phyloP scores from a whole-genome alignment of 306 rosid species.

The Rosa rugosa region DNA sequence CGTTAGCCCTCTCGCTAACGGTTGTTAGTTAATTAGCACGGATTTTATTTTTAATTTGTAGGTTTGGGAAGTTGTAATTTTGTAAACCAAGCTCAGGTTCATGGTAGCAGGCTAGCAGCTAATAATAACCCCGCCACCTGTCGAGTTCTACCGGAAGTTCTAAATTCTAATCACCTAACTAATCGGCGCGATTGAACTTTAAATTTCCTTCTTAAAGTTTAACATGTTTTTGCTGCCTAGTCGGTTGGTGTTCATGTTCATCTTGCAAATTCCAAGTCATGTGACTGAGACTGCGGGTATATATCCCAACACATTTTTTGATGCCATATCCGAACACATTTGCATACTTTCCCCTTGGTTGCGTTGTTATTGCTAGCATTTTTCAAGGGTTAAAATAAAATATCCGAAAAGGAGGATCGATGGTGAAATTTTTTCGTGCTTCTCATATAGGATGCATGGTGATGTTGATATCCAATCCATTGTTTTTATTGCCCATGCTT shows the following conservation, averaged over 20 bases:
- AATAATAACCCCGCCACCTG: constrained; percentile 25
- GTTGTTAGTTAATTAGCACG: constrained; percentile 36
- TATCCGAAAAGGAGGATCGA: neutral
- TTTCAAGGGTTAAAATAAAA: no score
- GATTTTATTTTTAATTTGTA: neutral
- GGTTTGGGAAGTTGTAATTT: constrained; percentile 27
- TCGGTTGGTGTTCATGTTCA: neutral
- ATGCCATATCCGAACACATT: neutral
- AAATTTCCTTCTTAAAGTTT: neutral
- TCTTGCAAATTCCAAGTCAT: constrained; percentile 3
- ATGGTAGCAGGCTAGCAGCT: constrained; percentile 18
- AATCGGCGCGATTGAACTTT: neutral
- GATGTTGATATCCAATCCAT: neutral
- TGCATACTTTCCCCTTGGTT: neutral
- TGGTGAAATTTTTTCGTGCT: neutral
- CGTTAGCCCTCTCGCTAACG: constrained; percentile 56
- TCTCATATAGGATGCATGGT: neutral
- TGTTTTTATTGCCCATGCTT: neutral
- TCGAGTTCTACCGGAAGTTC: neutral
- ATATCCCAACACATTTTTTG: no score
- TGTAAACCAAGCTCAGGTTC: constrained; percentile 35
- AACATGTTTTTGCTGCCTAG: neutral
- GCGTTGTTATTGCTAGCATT: neutral
- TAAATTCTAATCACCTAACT: neutral
- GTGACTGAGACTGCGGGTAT: neutral